phyloP scores from a whole-genome alignment of 2,329 filamentous ascomycete genomes.

The Grosmannia huntii region DNA sequence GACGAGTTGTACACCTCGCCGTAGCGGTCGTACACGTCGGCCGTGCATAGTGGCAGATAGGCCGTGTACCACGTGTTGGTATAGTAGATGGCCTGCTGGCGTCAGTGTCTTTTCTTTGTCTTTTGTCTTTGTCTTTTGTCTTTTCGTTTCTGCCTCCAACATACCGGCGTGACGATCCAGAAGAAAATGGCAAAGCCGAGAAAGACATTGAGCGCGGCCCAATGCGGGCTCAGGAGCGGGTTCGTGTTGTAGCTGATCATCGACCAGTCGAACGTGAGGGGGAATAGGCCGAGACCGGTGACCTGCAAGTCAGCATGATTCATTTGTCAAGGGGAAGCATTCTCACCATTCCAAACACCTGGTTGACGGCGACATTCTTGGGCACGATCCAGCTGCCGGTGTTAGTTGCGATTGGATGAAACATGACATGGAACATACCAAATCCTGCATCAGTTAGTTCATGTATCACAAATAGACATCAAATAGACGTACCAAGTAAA shows the following conservation, averaged over 20 bases:
- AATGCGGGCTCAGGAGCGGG: conserved; percentile 26
- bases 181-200: conserved; percentile 29
- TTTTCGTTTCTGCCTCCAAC: not conserved
- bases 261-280: conserved; percentile 56
- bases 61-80: conserved; percentile 36
- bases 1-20: conserved; percentile 34
- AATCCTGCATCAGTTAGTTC: not conserved
- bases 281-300: conserved; percentile 47
- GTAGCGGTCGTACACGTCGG: conserved; percentile 41
- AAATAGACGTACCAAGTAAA: conserved; percentile 39
- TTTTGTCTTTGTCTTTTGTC: no score
- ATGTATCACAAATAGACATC: not conserved
- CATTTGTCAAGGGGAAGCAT: no score
- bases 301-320: conserved; percentile 9
- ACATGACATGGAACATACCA: not conserved
- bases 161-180: conserved; percentile 27
- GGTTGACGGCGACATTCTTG: conserved; percentile 47
- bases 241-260: conserved; percentile 36
- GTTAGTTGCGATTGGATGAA: not conserved
- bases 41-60: conserved; percentile 37
- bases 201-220: conserved; percentile 34
- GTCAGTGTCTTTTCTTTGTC: not conserved
- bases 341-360: conserved; percentile 48
- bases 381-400: conserved; percentile 43
- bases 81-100: conserved; percentile 29